Percentiles rank a stretch among this genome's conserved stretches.
Conservation (phyloP, 768 basidiomycete genomes). For the Boletus pseudopeckii region DNA sequence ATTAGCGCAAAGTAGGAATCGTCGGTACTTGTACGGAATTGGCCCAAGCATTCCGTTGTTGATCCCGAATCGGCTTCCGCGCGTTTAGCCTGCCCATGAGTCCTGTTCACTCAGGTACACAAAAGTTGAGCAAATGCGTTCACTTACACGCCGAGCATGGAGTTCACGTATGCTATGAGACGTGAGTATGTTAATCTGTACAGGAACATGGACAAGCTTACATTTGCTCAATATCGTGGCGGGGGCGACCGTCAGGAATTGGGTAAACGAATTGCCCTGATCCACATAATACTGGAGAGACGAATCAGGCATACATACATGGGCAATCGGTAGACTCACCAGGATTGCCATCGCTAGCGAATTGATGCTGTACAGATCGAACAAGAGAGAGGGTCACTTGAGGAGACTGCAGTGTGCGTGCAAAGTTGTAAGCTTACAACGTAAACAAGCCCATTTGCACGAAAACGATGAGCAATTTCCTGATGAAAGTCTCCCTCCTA, state of each 20-base stretch:
- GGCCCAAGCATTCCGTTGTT: neutral
- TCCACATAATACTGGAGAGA: conserved; percentile 9
- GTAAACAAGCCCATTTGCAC: conserved; percentile 13
- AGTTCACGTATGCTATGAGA: conserved; percentile 18
- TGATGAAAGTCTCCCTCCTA: conserved; percentile 6
- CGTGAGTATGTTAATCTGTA: neutral
- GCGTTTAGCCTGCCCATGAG: conserved; percentile 7
- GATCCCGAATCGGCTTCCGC: conserved; percentile 13
- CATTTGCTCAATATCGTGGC: conserved; percentile 15
- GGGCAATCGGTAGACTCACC: neutral
- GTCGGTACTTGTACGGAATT: conserved; percentile 6
- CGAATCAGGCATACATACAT: neutral
- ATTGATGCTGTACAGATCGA: conserved; percentile 5
- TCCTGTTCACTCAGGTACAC: neutral
- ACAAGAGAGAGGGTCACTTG: neutral
- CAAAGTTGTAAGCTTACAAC: conserved; percentile 14
- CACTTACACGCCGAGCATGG: conserved; percentile 23
- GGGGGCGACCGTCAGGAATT: conserved; percentile 5
- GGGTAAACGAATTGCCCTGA: neutral
- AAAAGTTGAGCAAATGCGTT: neutral
- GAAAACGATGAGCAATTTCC: conserved; percentile 6
- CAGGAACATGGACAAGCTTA: neutral
- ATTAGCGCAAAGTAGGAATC: conserved; percentile 1
- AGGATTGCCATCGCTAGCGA: conserved; percentile 8
- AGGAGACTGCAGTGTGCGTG: neutral